phyloP scores from a whole-genome alignment of 352 stramenopile genomes.

The Globisporangium irregulare region DNA sequence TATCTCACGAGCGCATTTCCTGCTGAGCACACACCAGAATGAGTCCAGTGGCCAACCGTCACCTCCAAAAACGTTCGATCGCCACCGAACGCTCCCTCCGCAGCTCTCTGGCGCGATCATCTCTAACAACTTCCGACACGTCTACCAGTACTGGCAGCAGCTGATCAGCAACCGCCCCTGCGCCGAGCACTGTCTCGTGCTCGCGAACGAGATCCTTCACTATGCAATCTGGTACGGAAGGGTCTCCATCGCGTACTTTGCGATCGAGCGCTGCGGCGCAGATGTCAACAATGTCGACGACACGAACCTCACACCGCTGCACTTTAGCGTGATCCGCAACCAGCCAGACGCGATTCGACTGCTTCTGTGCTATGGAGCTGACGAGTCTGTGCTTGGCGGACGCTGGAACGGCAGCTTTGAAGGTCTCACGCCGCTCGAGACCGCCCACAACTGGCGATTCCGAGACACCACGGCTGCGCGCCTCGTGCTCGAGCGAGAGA shows the following conservation, averaged over 20 bases:
- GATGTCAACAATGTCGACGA: constrained; percentile 77
- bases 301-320: constrained; percentile 60
- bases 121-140: constrained; percentile 29
- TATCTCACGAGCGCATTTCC: constrained; percentile 51
- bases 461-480: constrained; percentile 60
- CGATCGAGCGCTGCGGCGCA: constrained; percentile 56
- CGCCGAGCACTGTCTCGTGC: constrained; percentile 26
- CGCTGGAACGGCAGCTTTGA: constrained; percentile 29
- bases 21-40: constrained; percentile 30
- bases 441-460: constrained; percentile 59
- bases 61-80: constrained; percentile 41
- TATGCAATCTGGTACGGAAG: constrained; percentile 72
- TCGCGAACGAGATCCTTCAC: constrained; percentile 81
- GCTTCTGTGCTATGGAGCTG: constrained; percentile 52
- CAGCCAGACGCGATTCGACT: constrained; percentile 72
- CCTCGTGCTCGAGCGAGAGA: constrained; percentile 62
- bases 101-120: constrained; percentile 44
- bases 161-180: constrained; percentile 31
- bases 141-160: constrained; percentile 44
- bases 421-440: constrained; percentile 53
- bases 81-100: constrained; percentile 64
- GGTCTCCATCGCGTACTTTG: constrained; percentile 52
- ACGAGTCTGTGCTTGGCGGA: constrained; percentile 28
- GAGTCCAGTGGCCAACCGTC: constrained; percentile 23
- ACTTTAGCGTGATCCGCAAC: constrained; percentile 78